phyloP scores from a whole-genome alignment of 352 stramenopile genomes.

The Pythium graminicola region DNA sequence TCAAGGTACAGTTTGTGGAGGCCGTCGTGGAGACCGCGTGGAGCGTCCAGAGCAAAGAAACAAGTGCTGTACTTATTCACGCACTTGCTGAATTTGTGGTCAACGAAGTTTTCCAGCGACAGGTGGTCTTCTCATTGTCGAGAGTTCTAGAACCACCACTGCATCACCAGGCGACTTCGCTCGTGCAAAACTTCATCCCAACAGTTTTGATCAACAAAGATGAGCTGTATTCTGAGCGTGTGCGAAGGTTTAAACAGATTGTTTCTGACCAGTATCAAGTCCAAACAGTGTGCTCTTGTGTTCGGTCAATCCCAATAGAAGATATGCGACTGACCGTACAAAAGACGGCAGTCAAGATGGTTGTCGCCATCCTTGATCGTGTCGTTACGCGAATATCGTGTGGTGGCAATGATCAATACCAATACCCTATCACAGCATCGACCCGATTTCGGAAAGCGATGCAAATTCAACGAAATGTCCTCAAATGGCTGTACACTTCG shows the following conservation, averaged over 20 bases:
- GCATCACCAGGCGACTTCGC: neutral
- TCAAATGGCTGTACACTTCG: constrained; percentile 27
- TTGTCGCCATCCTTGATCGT: neutral
- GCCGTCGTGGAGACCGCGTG: constrained; percentile 1
- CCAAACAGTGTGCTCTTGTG: neutral
- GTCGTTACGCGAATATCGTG: neutral
- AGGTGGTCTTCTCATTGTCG: constrained; percentile 1
- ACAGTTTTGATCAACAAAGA: neutral
- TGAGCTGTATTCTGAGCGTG: neutral
- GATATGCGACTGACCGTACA: neutral
- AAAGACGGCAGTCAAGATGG: neutral
- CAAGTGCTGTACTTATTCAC: neutral
- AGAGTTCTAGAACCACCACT: neutral
- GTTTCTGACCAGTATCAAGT: neutral
- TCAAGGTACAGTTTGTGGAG: neutral
- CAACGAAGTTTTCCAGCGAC: neutral
- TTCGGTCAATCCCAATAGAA: neutral
- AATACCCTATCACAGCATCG: constrained; percentile 3
- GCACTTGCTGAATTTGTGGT: neutral
- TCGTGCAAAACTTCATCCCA: neutral
- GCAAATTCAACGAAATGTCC: constrained; percentile 22
- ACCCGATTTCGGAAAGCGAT: constrained; percentile 19
- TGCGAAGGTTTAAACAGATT: neutral
- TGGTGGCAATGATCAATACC: neutral
- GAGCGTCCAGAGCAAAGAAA: neutral